These are phyloP conservation scores for Amylocystis lapponica DNA, from an alignment of 768 basidiomycete species.

Conservation along the genomic window DNA sequence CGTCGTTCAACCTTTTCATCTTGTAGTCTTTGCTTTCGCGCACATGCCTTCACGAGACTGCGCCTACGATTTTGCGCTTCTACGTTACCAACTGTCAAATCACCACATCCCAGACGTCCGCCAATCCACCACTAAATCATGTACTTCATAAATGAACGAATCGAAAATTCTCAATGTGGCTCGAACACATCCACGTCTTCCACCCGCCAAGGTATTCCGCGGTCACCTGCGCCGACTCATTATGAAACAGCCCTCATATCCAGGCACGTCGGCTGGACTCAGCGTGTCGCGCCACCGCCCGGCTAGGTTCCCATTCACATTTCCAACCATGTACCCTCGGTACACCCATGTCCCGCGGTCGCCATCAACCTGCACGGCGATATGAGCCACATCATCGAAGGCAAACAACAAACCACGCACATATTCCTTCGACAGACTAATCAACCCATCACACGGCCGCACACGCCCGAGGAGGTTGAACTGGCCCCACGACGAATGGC, in stretches of 20 bases:
- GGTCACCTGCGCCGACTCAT: conserved; percentile 63
- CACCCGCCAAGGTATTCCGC: too few relatives aligned
- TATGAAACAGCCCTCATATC: conserved; percentile 85
- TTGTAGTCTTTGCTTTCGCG: too few relatives aligned
- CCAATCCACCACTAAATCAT: too few relatives aligned
- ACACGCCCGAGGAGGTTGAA: conserved; percentile 77
- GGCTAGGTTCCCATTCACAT: conserved; percentile 61
- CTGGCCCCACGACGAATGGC: conserved; percentile 89
- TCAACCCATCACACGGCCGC: conserved; percentile 74
- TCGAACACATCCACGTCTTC: too few relatives aligned
- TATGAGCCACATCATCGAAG: not conserved
- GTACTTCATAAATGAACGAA: too few relatives aligned
- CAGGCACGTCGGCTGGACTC: conserved; percentile 51
- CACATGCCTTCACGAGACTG: too few relatives aligned
- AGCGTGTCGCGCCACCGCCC: conserved; percentile 87
- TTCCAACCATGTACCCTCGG: conserved; percentile 75
- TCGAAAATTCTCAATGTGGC: too few relatives aligned
- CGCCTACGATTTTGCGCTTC: too few relatives aligned
- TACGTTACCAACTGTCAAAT: too few relatives aligned
- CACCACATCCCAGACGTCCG: too few relatives aligned
- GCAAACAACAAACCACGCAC: conserved; percentile 31
- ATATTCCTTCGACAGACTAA: conserved; percentile 82
- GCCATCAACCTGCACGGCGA: conserved; percentile 44
- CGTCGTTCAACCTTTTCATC: too few relatives aligned
- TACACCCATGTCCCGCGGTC: conserved; percentile 84